Evolutionary conservation across 192 early-diverging fungal species (phyloP).

Genomic region (Umbelopsis isabellina): DNA sequence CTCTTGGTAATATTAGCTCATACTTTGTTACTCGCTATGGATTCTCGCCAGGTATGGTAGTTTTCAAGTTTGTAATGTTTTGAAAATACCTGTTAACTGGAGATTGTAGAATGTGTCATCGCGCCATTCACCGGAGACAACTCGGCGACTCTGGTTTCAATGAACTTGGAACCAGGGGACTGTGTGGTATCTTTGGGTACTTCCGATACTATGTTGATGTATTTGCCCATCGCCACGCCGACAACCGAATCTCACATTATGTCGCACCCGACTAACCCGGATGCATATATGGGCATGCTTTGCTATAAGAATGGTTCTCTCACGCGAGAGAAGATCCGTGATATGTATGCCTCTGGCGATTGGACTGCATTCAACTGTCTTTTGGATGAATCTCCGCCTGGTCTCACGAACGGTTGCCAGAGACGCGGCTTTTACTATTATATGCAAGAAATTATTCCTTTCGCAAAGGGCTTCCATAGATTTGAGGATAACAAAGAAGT

Average conservation of each 20-base stretch:
- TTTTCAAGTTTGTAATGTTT: background rate
- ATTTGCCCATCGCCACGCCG: slow-evolving; percentile 44
- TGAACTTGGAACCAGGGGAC: slow-evolving; percentile 55
- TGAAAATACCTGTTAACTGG: background rate
- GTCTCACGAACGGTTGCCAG: slow-evolving; percentile 23
- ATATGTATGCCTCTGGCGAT: slow-evolving; percentile 48
- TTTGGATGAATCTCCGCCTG: slow-evolving; percentile 32
- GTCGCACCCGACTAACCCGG: slow-evolving; percentile 62
- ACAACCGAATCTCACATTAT: slow-evolving; percentile 39
- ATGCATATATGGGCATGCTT: slow-evolving; percentile 73
- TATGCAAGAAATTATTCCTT: slow-evolving; percentile 76
- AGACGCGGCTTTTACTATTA: slow-evolving; percentile 74
- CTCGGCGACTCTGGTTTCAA: slow-evolving; percentile 65
- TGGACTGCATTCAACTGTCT: slow-evolving; percentile 65
- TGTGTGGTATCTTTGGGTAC: slow-evolving; percentile 81
- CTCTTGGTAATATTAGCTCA: slow-evolving; percentile 51
- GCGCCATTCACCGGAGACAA: slow-evolving; percentile 83
- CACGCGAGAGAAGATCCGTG: slow-evolving; percentile 71
- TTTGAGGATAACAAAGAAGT: slow-evolving; percentile 52
- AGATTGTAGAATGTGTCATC: slow-evolving; percentile 51
- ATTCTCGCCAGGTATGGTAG: slow-evolving; percentile 53
- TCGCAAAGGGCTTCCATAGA: slow-evolving; percentile 64
- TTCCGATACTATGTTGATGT: slow-evolving; percentile 74
- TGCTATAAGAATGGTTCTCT: slow-evolving; percentile 89
- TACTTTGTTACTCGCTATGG: slow-evolving; percentile 75